Evolutionary conservation across 257 asterid species (phyloP).

Genomic region (Lavandula angustifolia): DNA sequence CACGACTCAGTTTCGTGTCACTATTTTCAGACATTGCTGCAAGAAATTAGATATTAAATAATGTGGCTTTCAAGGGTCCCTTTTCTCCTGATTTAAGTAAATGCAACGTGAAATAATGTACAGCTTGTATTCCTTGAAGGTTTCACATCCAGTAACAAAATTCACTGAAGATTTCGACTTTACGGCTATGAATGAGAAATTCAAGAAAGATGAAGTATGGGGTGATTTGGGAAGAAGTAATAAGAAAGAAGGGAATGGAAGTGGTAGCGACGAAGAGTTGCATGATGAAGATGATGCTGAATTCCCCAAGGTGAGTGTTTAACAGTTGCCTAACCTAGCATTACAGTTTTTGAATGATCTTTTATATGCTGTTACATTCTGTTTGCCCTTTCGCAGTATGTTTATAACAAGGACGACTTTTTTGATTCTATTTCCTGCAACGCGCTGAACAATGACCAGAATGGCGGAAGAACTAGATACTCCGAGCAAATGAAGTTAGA

Average conservation of each 20-base stretch:
- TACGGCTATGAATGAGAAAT: constrained; percentile 94
- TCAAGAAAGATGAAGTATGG: constrained; percentile 98
- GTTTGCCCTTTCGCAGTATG: constrained; percentile 49
- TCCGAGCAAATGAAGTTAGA: constrained; percentile 92
- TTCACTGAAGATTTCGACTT: constrained; percentile 96
- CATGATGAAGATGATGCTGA: constrained; percentile 55
- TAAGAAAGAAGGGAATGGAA: constrained; percentile 57
- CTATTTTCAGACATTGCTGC: not conserved
- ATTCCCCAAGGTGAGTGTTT: constrained; percentile 57
- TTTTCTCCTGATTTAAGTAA: not conserved
- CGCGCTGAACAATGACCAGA: constrained; percentile 49
- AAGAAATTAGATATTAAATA: not conserved
- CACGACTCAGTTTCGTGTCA: not conserved
- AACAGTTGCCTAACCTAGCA: not conserved
- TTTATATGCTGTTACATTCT: not conserved
- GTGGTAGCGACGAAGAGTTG: constrained; percentile 54
- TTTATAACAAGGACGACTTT: constrained; percentile 87
- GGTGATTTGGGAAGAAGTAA: constrained; percentile 85
- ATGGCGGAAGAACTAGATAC: constrained; percentile 67
- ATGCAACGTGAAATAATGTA: constrained; percentile 3
- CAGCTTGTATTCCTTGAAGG: constrained; percentile 42
- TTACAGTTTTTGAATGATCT: not conserved
- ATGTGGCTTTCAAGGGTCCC: not conserved
- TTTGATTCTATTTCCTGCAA: constrained; percentile 80
- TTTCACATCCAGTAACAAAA: constrained; percentile 57